Conservation (phyloP, 2,329 filamentous ascomycete species). For the Cordyceps cicadae region DNA sequence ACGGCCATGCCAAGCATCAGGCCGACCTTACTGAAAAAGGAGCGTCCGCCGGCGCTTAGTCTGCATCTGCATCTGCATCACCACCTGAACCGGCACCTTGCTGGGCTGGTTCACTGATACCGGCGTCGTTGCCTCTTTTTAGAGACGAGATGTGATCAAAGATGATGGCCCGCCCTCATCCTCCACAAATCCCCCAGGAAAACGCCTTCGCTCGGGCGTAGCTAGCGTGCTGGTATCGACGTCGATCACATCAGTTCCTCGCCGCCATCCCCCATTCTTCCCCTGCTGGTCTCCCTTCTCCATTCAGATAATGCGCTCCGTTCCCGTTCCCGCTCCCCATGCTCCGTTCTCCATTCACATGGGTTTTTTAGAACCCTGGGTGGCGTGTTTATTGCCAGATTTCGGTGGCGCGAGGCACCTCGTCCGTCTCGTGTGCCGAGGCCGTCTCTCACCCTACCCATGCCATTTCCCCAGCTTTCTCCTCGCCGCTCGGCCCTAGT, state of each 20-base stretch:
- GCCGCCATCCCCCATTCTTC: neutral
- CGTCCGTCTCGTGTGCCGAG: conserved; percentile 4
- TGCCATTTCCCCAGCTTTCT: neutral
- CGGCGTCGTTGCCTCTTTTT: neutral
- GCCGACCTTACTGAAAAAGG: conserved; percentile 1
- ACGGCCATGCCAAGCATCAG: neutral
- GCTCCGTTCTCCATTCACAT: too few relatives aligned
- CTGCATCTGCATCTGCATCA: neutral
- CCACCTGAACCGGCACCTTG: neutral
- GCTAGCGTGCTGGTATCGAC: neutral
- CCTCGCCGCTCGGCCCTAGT: neutral
- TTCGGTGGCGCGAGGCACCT: neutral
- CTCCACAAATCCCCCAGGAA: neutral
- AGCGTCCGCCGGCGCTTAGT: neutral
- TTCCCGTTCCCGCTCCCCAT: neutral
- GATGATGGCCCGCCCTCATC: neutral
- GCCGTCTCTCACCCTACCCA: conserved; percentile 1
- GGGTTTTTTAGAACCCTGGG: neutral
- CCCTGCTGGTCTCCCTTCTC: too few relatives aligned
- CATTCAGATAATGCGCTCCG: too few relatives aligned
- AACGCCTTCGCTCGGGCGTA: neutral
- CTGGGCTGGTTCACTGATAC: neutral
- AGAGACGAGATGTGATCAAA: neutral
- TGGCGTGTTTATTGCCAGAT: neutral
- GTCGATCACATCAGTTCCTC: neutral